Conservation (phyloP, 345 rosid species). For the Syzygium aromaticum region DNA sequence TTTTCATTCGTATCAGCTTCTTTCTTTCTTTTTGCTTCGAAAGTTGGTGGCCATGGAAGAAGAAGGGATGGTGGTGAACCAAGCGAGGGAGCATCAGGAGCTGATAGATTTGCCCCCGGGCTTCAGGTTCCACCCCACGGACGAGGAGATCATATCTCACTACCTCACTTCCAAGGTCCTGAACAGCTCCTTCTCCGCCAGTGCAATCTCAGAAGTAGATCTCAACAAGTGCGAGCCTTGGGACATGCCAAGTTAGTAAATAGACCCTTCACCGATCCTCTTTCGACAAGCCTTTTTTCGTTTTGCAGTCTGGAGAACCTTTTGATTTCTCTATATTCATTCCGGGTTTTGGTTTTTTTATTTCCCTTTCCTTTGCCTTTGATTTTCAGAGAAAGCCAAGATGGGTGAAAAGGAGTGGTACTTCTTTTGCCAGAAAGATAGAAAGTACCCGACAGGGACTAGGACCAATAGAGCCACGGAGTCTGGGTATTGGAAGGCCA, state of each 20-base stretch:
- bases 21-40: neutral
- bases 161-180: conserved; percentile 58
- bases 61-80: conserved; percentile 39
- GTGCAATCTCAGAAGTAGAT: conserved; percentile 71
- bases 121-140: conserved; percentile 88
- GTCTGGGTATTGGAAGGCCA: conserved; percentile 97
- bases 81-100: conserved; percentile 26
- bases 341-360: neutral
- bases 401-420: conserved; percentile 95
- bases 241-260: conserved; percentile 71
- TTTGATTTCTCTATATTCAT: neutral
- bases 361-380: neutral
- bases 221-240: conserved; percentile 94
- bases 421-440: conserved; percentile 86
- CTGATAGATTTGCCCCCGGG: conserved; percentile 70
- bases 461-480: conserved; percentile 92
- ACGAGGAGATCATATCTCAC: conserved; percentile 73
- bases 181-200: conserved; percentile 35
- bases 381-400: conserved; percentile 68
- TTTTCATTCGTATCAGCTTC: neutral
- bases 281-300: neutral
- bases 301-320: neutral
- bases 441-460: conserved; percentile 97
- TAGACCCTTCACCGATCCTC: neutral
- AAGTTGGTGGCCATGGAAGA: conserved; percentile 35